Evolutionary conservation across 2,329 filamentous ascomycete genomes (phyloP), one percentile per base, ranked within the genome.

Genomic region (Beauveria sp.): DNA sequence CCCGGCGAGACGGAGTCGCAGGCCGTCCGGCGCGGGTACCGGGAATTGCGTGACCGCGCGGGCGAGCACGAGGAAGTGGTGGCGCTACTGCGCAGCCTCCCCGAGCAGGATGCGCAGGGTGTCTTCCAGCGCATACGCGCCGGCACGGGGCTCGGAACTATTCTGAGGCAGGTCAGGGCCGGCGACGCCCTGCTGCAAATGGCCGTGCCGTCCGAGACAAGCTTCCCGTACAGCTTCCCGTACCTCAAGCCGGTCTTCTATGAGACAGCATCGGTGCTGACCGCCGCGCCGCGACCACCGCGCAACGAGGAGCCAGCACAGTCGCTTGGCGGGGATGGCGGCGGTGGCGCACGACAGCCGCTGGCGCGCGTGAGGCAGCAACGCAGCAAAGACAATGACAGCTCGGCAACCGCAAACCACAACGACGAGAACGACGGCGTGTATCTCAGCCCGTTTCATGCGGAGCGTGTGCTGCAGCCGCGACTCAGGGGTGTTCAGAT

Each of bases 211-310:
- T 74, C 76, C 5, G 75, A 79, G 63, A 69, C 73, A 1, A 67
- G 73, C 1, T 70, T 71, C 22, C 74, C 74, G 46, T 78, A 76
- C 48, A 71, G 74, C 50, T 76, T 79, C 42, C 76, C 75, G 0
- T 69, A 71, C 28, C 53, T 69, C 8, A 10, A 57, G 1, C 65
- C 66, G 8, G 40, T 62, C 24, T 14, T 70, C 16, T 69, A 67
- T 26, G 68, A 67, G 24, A 34, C 24, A 24, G 28, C 54, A 12
- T 60, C 43, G n/a, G n/a, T 24, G 34, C 14, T 38, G 16, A 5
- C 31, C 10, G 31, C 10, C 31, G 31, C 12, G 34, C 34, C 12
- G 34, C 34, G 12, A 5, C 12, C 34, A 6, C 34, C 31, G 31
- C 31, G 12, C 12, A 16, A 38, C 12, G 34, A 38, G 12, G 34